These are phyloP conservation scores for Tetraselmis striata DNA, from an alignment of 139 green algal species.

Conservation along the genomic window DNA sequence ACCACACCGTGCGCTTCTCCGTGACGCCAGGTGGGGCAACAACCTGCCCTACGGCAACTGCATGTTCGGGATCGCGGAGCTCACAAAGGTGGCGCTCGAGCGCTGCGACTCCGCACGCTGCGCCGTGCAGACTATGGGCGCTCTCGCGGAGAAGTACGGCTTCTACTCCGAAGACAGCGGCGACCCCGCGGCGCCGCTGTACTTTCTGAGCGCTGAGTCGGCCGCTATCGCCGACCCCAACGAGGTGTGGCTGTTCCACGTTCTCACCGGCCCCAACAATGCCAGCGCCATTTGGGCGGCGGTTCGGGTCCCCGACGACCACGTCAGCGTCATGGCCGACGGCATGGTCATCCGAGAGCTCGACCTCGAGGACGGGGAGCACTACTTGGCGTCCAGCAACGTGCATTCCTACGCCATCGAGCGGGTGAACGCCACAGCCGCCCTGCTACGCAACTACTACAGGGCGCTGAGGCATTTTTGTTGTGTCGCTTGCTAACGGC, in stretches of 20 bases:
- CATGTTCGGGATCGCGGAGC: constrained; percentile 5
- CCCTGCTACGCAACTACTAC: too few relatives aligned
- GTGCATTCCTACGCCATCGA: constrained; percentile 3
- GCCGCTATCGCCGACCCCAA: background rate
- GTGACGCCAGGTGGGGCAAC: constrained; percentile 3
- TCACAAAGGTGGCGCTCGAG: constrained; percentile 12
- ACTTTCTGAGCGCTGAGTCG: constrained; percentile 5
- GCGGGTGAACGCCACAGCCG: too few relatives aligned
- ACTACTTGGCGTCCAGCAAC: constrained; percentile 2
- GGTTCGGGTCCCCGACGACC: constrained; percentile 5
- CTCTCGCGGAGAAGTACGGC: constrained; percentile 5
- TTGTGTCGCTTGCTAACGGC: too few relatives aligned
- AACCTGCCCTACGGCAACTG: background rate
- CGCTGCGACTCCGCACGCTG: constrained; percentile 12
- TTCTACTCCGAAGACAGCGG: constrained; percentile 5
- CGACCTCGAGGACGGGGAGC: constrained; percentile 2
- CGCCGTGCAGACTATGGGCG: constrained; percentile 6
- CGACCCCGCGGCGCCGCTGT: background rate
- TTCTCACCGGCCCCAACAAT: background rate
- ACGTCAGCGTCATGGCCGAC: constrained; percentile 11
- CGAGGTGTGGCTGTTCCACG: constrained; percentile 16
- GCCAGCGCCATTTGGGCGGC: constrained; percentile 8
- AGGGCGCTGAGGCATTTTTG: too few relatives aligned
- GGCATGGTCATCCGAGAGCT: constrained; percentile 12
- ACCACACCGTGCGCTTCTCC: too few relatives aligned